Conservation (phyloP, 1,139 yeast species). For the Blastobotrys indianensis region DNA sequence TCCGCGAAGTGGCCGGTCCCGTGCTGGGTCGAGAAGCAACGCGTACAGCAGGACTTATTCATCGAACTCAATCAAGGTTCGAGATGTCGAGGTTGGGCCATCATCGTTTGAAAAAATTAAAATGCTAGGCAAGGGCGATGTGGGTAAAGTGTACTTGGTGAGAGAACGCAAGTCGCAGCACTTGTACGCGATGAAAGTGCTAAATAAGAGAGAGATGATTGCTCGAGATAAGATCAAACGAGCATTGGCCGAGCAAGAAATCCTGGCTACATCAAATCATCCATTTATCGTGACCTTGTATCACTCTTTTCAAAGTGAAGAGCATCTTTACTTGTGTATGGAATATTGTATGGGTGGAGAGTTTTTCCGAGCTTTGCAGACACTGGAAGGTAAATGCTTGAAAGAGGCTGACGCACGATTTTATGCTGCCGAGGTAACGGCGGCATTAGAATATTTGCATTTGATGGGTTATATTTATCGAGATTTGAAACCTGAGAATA, state of each 20-base stretch:
- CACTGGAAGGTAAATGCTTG: constrained; percentile 79
- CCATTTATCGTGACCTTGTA: constrained; percentile 95
- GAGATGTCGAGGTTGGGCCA: constrained; percentile 78
- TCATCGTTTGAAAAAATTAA: constrained; percentile 83
- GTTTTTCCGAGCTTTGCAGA: constrained; percentile 92
- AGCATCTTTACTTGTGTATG: constrained; percentile 90
- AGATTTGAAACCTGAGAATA: constrained; percentile 93
- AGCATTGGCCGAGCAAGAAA: constrained; percentile 94
- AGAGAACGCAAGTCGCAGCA: constrained; percentile 70
- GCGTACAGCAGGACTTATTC: constrained; percentile 52
- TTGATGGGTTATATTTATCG: constrained; percentile 94
- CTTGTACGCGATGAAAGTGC: constrained; percentile 87
- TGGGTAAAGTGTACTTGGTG: constrained; percentile 91
- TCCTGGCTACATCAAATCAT: constrained; percentile 89
- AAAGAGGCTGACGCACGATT: constrained; percentile 85
- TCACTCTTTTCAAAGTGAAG: constrained; percentile 94
- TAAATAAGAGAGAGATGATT: constrained; percentile 89
- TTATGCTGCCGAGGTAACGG: constrained; percentile 96
- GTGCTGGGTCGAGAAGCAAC: constrained; percentile 29
- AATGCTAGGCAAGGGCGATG: constrained; percentile 92
- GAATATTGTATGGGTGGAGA: constrained; percentile 99
- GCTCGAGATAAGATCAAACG: constrained; percentile 90
- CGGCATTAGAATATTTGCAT: constrained; percentile 92
- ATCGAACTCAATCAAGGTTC: constrained; percentile 57
- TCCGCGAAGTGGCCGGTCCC: constrained; percentile 23